phyloP scores from a whole-genome alignment of 2,329 filamentous ascomycete genomes.

The Penicillium nordicum region DNA sequence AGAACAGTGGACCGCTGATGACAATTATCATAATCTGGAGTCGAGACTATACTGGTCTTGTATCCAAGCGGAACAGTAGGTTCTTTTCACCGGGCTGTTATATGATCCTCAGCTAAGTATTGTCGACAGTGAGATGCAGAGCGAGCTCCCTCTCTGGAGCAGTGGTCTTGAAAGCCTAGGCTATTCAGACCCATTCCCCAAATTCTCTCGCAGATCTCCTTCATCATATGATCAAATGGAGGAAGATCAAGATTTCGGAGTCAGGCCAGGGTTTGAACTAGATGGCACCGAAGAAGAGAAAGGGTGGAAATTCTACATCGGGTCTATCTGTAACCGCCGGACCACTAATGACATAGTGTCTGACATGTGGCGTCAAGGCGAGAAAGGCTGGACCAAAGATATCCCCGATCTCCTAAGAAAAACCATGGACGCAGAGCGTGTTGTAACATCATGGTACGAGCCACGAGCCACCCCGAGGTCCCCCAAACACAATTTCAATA shows the following conservation, averaged over 20 bases:
- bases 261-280: slow-evolving; percentile 3
- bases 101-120: background rate
- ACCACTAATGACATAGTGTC: slow-evolving; percentile 24
- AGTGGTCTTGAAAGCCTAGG: slow-evolving; percentile 21
- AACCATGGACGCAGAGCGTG: slow-evolving; percentile 14
- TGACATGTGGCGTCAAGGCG: slow-evolving; percentile 23
- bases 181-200: slow-evolving; percentile 23
- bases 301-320: slow-evolving; percentile 25
- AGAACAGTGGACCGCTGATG: slow-evolving; percentile 22
- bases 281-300: slow-evolving; percentile 20
- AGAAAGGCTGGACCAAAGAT: slow-evolving; percentile 20
- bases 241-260: slow-evolving; percentile 1
- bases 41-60: slow-evolving; percentile 26
- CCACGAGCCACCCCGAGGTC: background rate
- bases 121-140: slow-evolving; percentile 20
- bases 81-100: background rate
- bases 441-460: slow-evolving; percentile 20
- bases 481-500: background rate
- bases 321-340: slow-evolving; percentile 22
- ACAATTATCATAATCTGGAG: slow-evolving; percentile 23
- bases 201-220: slow-evolving; percentile 6
- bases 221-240: slow-evolving; percentile 15
- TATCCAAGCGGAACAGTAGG: slow-evolving; percentile 26
- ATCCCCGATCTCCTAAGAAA: slow-evolving; percentile 13
- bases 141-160: slow-evolving; percentile 23